Evolutionary conservation across 257 asterid genomes (phyloP).

Genomic region (Solanum lycopersicoides): DNA sequence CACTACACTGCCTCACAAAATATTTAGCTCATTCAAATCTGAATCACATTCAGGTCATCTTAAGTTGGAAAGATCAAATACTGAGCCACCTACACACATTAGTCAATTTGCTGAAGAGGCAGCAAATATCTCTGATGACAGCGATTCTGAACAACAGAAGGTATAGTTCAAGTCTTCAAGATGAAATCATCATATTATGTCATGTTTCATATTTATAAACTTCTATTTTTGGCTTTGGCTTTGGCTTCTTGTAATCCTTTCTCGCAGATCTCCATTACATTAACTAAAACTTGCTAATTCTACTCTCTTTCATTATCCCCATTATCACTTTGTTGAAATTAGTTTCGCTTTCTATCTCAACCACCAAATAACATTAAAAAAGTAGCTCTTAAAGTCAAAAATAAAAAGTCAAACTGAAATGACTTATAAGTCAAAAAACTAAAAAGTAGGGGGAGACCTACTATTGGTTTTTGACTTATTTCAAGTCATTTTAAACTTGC

Average conservation of each 20-base stretch:
- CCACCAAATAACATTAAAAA: neutral
- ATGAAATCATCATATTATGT: neutral
- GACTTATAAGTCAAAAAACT: no score
- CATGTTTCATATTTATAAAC: neutral
- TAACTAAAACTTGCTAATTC: neutral
- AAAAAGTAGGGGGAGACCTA: no score
- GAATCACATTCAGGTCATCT: constrained; percentile 19
- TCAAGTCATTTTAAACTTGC: neutral
- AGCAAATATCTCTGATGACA: constrained; percentile 67
- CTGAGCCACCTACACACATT: constrained; percentile 49
- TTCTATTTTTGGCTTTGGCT: neutral
- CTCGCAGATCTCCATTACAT: neutral
- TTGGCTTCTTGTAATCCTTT: neutral
- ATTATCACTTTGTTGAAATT: neutral
- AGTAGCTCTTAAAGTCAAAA: no score
- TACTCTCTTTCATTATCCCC: neutral
- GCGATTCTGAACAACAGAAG: constrained; percentile 68
- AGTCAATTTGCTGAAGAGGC: constrained; percentile 57
- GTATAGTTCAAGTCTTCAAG: constrained; percentile 16
- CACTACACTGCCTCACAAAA: constrained; percentile 38
- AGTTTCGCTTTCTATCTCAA: neutral
- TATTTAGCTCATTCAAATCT: constrained; percentile 24
- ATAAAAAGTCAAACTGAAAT: no score
- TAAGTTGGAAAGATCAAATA: constrained; percentile 51
- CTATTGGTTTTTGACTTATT: neutral